Evolutionary conservation across 306 rosid species (phyloP), one percentile per base, ranked within the genome.

Genomic region (Gillenia trifoliata): DNA sequence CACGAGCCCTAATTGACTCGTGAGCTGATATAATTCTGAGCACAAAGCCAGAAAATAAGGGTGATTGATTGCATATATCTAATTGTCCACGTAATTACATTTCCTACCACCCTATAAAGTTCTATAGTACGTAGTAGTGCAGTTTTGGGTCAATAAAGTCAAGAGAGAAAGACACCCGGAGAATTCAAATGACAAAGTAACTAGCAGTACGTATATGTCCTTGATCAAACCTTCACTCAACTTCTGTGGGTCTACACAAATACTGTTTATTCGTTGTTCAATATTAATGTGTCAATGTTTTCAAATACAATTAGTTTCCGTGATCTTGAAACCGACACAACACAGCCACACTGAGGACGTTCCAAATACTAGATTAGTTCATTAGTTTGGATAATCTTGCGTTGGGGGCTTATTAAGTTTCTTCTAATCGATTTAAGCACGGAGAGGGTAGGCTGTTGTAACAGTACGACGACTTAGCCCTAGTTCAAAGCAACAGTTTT

Each of bases 1-100:
- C 29, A n/a, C 43, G 22, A 69, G 54, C 43, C 41, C 36, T 34
- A 10, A 54, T 22, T 26, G 66, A 34, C 66, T 72, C 66, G 59
- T 72, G 67, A 55, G n/a, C n/a, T 16, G 29, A 30, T 4, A 57
- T 45, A 4, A 50, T 28, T 23, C 11, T 6, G n/a, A 31, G 15
- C 38, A 57, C 77, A 73, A 28, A 61, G 77, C 77, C 77, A 73
- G 68, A 60, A 73, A 73, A 73, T 47, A 43, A 60, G 77, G 76
- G 50, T 28, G 68, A 73, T 41, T 73, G 68, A 73, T 73, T 73
- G 43, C 77, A 59, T 13, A 4, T 25, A 56, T 45, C n/a, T n/a
- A n/a, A 20, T 34, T 33, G 64, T 55, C 23, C 49, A 6, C 30
- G 50, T 5, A 34, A 54, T 54, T 52, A 69, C 60, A 29, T 41